Evolutionary conservation across 225 moss, liverwort and hornwort genomes (phyloP).

Genomic region (Marchantia paleacea): DNA sequence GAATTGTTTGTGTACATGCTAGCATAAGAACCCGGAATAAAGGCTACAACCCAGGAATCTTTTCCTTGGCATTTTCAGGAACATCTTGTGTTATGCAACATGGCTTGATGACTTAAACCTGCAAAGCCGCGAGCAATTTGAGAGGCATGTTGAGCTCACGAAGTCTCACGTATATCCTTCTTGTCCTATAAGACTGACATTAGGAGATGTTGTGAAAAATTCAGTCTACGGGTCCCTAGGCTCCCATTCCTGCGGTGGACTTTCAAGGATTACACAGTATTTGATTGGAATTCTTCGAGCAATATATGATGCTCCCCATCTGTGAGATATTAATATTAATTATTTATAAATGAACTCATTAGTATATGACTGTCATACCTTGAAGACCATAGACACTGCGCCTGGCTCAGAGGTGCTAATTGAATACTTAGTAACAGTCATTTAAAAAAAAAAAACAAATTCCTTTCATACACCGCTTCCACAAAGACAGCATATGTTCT

Average conservation of each 20-base stretch:
- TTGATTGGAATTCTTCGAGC: slow-evolving; percentile 20
- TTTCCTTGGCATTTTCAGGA: slow-evolving; percentile 28
- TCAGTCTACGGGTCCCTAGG: slow-evolving; percentile 37
- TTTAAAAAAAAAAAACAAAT: too few relatives aligned
- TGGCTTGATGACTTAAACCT: slow-evolving; percentile 41
- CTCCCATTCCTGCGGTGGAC: slow-evolving; percentile 24
- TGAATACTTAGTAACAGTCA: too few relatives aligned
- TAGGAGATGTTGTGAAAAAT: slow-evolving; percentile 35
- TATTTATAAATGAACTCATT: too few relatives aligned
- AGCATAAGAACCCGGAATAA: slow-evolving; percentile 44
- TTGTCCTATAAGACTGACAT: slow-evolving; percentile 19
- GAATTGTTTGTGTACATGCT: slow-evolving; percentile 47
- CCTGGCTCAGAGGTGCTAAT: too few relatives aligned
- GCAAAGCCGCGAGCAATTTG: background rate
- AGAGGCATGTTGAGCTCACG: background rate
- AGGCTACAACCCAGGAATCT: slow-evolving; percentile 47
- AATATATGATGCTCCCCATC: slow-evolving; percentile 11
- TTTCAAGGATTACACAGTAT: slow-evolving; percentile 15
- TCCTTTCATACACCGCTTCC: too few relatives aligned
- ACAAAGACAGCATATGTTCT: too few relatives aligned
- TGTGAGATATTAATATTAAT: background rate
- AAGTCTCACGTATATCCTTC: background rate
- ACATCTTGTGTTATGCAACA: slow-evolving; percentile 39
- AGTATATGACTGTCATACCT: too few relatives aligned
- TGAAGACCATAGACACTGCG: too few relatives aligned